Percentiles rank a stretch among this genome's conserved stretches.
Conservation (phyloP, 768 basidiomycete species). For the Podaxis mareebaensis region DNA sequence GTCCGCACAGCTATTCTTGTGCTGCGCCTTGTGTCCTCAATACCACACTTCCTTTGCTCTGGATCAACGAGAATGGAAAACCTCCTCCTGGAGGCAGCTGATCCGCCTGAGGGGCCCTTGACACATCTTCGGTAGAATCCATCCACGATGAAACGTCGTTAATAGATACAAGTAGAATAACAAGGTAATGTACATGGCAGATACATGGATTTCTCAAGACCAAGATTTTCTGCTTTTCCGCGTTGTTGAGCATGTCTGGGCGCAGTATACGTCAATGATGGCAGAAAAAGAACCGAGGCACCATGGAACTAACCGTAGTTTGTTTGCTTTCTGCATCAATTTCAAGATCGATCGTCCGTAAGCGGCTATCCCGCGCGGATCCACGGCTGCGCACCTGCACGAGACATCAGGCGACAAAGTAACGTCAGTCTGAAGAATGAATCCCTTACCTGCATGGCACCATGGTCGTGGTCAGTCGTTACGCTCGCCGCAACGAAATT, state of each 20-base stretch:
- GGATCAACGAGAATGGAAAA: background rate
- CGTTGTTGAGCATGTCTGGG: background rate
- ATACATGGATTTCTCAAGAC: background rate
- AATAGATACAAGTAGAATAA: background rate
- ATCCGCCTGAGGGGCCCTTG: background rate
- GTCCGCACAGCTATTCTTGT: background rate
- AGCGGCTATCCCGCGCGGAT: background rate
- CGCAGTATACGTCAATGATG: background rate
- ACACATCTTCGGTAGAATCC: background rate
- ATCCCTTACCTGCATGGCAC: slow-evolving; percentile 21
- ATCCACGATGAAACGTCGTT: background rate
- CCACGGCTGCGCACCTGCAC: slow-evolving; percentile 19
- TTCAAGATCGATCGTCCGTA: background rate
- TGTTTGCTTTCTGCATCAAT: slow-evolving; percentile 1
- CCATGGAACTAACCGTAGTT: slow-evolving; percentile 6
- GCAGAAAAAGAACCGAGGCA: background rate
- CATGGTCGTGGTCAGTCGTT: slow-evolving; percentile 23
- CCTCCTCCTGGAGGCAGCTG: background rate
- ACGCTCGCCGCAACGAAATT: slow-evolving; percentile 32
- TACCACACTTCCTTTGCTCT: background rate
- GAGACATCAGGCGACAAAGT: background rate
- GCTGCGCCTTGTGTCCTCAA: background rate
- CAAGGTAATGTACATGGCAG: background rate
- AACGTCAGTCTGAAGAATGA: background rate
- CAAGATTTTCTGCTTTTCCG: slow-evolving; percentile 4